Evolutionary conservation across 2,329 filamentous ascomycete genomes (phyloP), one percentile per base, ranked within the genome.

Genomic region (Aspergillus oerlinghausenensis): DNA sequence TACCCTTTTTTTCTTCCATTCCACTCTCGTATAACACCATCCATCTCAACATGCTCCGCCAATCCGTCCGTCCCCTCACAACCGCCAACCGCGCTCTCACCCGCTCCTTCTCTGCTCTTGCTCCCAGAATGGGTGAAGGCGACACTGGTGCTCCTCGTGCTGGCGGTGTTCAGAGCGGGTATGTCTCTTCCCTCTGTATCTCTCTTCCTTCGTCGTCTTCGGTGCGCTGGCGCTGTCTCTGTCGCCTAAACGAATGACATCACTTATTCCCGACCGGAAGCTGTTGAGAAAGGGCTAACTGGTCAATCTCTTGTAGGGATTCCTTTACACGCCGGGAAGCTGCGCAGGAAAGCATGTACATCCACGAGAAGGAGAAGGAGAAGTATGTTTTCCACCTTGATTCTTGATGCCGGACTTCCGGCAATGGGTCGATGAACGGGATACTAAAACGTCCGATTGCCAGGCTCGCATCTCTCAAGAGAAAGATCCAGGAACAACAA

Each of bases 271-370:
- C 43, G 29, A 26, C 14, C 32, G 29, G 43, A 47, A 47, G 43
- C 10, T 21, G 10, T 25, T 14, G 23, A 23, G 14, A 26, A 11
- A 25, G 23, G 5, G 11, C n/a, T 19, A 55, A 48, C 59, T 63
- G 53, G 62, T 40, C 26, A 8, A 28, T 26, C 45, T 32, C 9
- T 42, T 49, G 66, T 64, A 96, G 93, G 67, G 93, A 99, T 73
- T 86, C 90, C 56, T 99, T 97, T 84, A 90, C 88, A 79, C 88
- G 88, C 79, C 91, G 94, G 68, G 94, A 99, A 79, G 84, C 88
- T 73, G 93, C 93, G 65, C 83, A 80, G 73, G 94, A 97, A 80
- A 88, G 92, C 75, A 84, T 85, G 67, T 90, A 89, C 78, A 92
- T 99, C 78, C 85, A 86, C 70, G 81, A 89, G 80, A 89, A 92